Evolutionary conservation across 371 early-diverging fungal genomes (phyloP), one percentile per base, ranked within the genome.

Genomic region (Syncephalastrum contaminatum): DNA sequence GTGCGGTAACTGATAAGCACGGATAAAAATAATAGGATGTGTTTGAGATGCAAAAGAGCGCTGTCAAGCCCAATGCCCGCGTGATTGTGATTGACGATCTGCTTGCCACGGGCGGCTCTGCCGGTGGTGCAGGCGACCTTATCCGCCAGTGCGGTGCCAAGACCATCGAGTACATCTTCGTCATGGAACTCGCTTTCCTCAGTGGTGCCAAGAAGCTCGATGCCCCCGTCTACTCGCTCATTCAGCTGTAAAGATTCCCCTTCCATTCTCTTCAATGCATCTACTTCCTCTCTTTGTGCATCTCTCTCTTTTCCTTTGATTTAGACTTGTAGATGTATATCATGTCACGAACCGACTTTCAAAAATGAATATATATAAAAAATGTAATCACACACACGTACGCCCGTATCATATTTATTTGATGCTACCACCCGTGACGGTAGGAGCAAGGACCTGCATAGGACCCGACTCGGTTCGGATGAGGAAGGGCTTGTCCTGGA

Each of bases 81-180:
- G 97, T 97, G 12, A 83, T 97, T 54, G 82, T 97, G 25, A 72
- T 98, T 66, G 99, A 98, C 65, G 99, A 98, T 67, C 72, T 98
- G 66, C 89, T 97, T 73, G 98, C 98, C 21, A 98, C 98, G 4
- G 98, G 98, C 62, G 93, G 92, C 13, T 86, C 86, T 65, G 93
- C 93, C 53, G 80, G 78, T 62, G 94, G 89, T 42, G 95, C 92
- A 41, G 91, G 83, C 51, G 85, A 94, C 54, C 79, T 98, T 42
- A 88, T 97, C 44, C 63, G 69, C 43, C 72, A 86, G 72, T 72
- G 82, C 63, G 82, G 86, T n/a, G 99, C 90, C 46, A 84, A 67
- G 30, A 84, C 93, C 14, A 70, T 90, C 18, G 85, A 90, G 65
- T 93, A 91, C 66, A 77, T 95, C 53, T 98, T 98, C 70, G 80